Evolutionary conservation across 768 basidiomycete genomes (phyloP).

Genomic region (Sutorius australiensis): DNA sequence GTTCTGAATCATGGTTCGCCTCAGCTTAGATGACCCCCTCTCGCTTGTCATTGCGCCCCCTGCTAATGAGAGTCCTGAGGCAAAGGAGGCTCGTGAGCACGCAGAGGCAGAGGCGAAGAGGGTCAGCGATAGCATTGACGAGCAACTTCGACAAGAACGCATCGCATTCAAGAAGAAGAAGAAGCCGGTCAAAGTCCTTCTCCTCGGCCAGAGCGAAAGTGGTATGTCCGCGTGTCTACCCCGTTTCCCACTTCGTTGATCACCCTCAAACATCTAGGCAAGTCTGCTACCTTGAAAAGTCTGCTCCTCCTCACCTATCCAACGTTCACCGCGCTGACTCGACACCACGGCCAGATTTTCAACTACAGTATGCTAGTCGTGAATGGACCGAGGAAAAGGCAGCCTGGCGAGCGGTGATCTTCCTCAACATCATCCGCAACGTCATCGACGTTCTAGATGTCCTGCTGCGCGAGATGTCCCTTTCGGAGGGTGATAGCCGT

Average conservation of each 20-base stretch:
- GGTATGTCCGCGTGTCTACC: conserved; percentile 32
- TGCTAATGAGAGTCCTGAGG: conserved; percentile 55
- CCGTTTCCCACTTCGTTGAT: conserved; percentile 3
- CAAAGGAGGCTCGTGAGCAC: conserved; percentile 51
- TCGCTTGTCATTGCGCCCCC: conserved; percentile 60
- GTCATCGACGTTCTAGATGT: conserved; percentile 60
- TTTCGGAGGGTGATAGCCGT: conserved; percentile 29
- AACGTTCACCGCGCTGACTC: neutral
- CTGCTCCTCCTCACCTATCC: conserved; percentile 8
- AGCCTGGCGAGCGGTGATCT: conserved; percentile 73
- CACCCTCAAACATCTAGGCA: conserved; percentile 34
- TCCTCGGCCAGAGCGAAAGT: conserved; percentile 75
- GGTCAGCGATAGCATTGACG: conserved; percentile 74
- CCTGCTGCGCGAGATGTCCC: conserved; percentile 52
- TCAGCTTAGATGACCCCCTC: conserved; percentile 58
- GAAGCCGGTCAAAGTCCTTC: conserved; percentile 67
- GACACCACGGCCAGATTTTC: conserved; percentile 49
- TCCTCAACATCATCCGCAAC: conserved; percentile 76
- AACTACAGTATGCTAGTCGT: conserved; percentile 64
- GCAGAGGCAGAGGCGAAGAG: conserved; percentile 62
- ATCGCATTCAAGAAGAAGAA: conserved; percentile 56
- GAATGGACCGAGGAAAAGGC: conserved; percentile 68
- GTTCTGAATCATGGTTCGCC: conserved; percentile 21
- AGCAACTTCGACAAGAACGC: conserved; percentile 60
- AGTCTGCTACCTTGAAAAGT: conserved; percentile 81